Evolutionary conservation across 2,329 filamentous ascomycete genomes (phyloP).

Genomic region (Fusarium xylarioides): DNA sequence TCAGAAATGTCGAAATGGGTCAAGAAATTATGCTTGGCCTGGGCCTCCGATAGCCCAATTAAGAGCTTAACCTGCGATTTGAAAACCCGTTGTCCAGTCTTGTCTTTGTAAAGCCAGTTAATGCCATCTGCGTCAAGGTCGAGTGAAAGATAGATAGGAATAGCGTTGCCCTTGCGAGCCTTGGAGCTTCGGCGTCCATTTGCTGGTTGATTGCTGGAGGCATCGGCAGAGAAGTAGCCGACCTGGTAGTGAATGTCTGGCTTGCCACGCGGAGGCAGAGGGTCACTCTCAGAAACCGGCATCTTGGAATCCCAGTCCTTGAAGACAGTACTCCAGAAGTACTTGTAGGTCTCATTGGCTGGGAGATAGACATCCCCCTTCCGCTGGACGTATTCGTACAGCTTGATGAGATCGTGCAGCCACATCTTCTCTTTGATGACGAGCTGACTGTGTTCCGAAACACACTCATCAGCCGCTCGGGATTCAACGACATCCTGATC

Average conservation of each 20-base stretch:
- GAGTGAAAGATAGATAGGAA: neutral
- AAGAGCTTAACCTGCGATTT: neutral
- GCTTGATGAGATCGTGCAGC: neutral
- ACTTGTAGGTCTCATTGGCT: neutral
- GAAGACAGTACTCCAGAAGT: neutral
- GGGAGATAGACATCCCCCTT: neutral
- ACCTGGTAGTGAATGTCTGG: neutral
- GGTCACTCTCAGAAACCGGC: neutral
- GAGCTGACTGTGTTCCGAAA: neutral
- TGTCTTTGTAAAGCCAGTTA: constrained; percentile 1
- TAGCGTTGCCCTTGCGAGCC: neutral
- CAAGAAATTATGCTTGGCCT: constrained; percentile 1
- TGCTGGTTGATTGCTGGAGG: neutral
- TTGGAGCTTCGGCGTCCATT: neutral
- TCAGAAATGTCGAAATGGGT: neutral
- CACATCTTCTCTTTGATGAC: constrained; percentile 7
- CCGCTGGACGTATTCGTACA: neutral
- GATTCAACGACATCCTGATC: neutral
- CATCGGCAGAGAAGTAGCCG: neutral
- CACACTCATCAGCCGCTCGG: neutral
- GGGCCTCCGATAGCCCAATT: neutral
- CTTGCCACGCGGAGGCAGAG: neutral
- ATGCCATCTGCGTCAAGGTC: neutral
- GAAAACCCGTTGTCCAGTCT: neutral
- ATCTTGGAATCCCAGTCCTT: neutral